Evolutionary conservation across 768 basidiomycete species (phyloP).

Genomic region (Pisolithus orientalis): DNA sequence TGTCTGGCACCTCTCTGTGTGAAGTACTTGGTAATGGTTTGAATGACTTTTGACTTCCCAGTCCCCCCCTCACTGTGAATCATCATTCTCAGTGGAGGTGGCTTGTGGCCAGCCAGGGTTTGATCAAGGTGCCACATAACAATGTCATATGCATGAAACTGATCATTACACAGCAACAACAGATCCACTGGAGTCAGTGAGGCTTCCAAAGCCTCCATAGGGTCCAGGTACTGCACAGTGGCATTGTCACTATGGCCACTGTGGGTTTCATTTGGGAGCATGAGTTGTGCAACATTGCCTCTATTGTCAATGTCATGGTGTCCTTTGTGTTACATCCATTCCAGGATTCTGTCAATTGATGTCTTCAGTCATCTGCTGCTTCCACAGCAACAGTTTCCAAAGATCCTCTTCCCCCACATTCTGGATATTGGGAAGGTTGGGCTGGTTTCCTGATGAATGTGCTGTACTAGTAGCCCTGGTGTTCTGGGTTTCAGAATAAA

Average conservation of each 20-base stretch:
- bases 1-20: background rate
- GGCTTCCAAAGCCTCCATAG: background rate
- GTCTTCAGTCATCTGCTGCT: too few species aligned
- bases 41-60: constrained; percentile 38
- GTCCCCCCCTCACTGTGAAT: constrained; percentile 38
- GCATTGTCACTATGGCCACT: background rate
- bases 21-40: constrained; percentile 33
- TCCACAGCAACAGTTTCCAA: too few species aligned
- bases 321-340: too few species aligned
- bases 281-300: too few species aligned
- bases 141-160: constrained; percentile 20
- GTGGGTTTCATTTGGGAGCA: too few species aligned
- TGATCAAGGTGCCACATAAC: constrained; percentile 23
- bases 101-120: constrained; percentile 10
- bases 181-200: background rate
- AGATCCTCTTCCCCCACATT: too few species aligned
- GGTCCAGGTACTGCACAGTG: background rate
- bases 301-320: too few species aligned
- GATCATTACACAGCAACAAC: background rate
- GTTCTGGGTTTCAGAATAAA: background rate
- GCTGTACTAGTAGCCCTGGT: too few species aligned
- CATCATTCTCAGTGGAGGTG: constrained; percentile 31
- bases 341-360: too few species aligned
- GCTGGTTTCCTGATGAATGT: too few species aligned
- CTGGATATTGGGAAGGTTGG: too few species aligned